Evolutionary conservation across 495 filamentous ascomycete genomes (phyloP), one percentile per base, ranked within the genome.

Genomic region (Annulohypoxylon nitens): DNA sequence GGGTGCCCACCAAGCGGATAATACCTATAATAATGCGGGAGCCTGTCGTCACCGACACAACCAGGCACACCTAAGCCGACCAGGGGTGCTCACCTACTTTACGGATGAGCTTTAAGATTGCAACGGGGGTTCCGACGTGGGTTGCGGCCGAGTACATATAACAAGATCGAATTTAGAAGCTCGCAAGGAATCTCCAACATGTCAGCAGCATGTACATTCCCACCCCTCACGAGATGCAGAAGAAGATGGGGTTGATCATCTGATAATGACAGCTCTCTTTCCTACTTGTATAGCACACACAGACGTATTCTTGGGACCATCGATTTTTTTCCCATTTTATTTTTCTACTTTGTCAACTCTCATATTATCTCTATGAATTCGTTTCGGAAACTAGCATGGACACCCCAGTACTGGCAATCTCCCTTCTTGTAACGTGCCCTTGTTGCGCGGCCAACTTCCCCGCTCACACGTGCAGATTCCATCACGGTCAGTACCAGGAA

Each of bases 371-470:
- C 1, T 43, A 41, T 41, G 37, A 69, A 64, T 47, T 47, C 45
- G 54, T 69, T 61, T 61, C 8, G n/a, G 41, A 66, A 53, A 37
- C 55, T 69, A 66, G 62, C 71, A 74, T 74, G 67, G 71, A 48
- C 25, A 67, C 62, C 71, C 71, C 50, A 18, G 71, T 50, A 74
- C 41, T 53, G 66, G 39, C 57, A 74, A 74, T 74, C 71, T 74
- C 70, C 64, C 50, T 36, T 70, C 51, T 55, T 75, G 72, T 75
- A 67, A 75, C 72, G 58, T 50, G 23, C 62, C 72, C 72, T 70
- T 75, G 72, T 55, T 61, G 25, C 50, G 41, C 36, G 57, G 58
- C 47, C 51, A 64, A 62, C 39, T 70, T 59, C 67, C 72, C 71
- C 66, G 66, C 71, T 68, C 51, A 55, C 66, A 68, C 63, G 62